Evolutionary conservation across 148 eudicot genomes (phyloP).

Genomic region (Pouteria glomerata): DNA sequence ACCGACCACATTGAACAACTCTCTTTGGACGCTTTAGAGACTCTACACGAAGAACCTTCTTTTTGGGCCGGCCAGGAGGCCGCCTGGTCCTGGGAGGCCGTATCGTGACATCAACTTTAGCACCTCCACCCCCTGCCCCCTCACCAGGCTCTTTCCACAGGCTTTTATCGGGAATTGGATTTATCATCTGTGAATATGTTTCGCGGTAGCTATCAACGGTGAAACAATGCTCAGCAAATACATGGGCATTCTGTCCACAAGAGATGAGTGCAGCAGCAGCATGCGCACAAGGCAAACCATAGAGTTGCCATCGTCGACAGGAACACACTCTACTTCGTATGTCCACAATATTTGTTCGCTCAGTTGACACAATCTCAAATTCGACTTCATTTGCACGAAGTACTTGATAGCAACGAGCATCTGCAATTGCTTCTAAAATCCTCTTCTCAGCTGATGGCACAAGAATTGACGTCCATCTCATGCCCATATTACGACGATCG

Average conservation of each 20-base stretch:
- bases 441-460: constrained; percentile 90
- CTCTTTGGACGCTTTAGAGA: constrained; percentile 85
- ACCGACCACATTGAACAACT: constrained; percentile 96
- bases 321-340: constrained; percentile 77
- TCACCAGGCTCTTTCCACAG: constrained; percentile 63
- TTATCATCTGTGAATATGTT: constrained; percentile 71
- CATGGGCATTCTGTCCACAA: constrained; percentile 78
- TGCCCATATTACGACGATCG: constrained; percentile 51
- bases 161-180: constrained; percentile 65
- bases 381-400: constrained; percentile 97
- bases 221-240: constrained; percentile 86
- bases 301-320: constrained; percentile 90
- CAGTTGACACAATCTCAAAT: constrained; percentile 96
- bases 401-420: constrained; percentile 86
- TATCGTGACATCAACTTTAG: constrained; percentile 46
- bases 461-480: constrained; percentile 65
- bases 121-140: constrained; percentile 53
- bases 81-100: constrained; percentile 89
- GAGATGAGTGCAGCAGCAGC: constrained; percentile 96
- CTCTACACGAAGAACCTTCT: constrained; percentile 88
- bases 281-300: constrained; percentile 95
- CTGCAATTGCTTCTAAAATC: constrained; percentile 77
- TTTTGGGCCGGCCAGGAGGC: constrained; percentile 98
- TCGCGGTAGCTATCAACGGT: constrained; percentile 77
- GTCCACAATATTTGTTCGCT: constrained; percentile 92